Base-by-base conservation (phyloP, 306 rosid species). In the Prunus kanzakura region DNA sequence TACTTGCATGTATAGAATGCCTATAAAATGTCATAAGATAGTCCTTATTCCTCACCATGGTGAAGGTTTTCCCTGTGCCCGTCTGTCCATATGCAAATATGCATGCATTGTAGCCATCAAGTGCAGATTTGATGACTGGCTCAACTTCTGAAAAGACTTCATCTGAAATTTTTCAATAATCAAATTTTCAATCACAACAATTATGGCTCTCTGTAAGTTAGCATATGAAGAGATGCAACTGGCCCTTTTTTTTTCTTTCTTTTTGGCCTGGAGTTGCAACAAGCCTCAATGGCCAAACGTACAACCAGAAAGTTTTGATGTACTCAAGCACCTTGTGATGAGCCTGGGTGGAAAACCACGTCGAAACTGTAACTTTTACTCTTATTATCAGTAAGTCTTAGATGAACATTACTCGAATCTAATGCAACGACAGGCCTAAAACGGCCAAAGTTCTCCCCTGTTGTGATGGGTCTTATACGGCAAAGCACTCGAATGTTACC, bases 11-110 rank as follows among this genome's bases (percentile, higher is more conserved):
- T 57, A 63, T 63, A 43, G 50, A 61, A 70, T 15, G 50, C 57
- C 73, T 30, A 46, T 54, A 35, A 16, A 63, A 16, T 43, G 6
- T 49, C 56, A 19, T 43, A 15, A 41, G 58, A 35, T 13, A 32
- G 29, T 18, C 38, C 27, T 77, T 8, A 58, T 25, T 78, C 6
- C 86, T 71, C 69, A 83, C 86, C 86, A 83, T 83, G 70, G 83
- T 79, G 49, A 79, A 83, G 79, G 81, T 83, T 80, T 83, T 83
- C 18, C 86, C 86, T 14, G 86, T 83, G 61, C 83, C 86, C 27
- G 86, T 83, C 83, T 83, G 86, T 46, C 86, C 86, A 67, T 75
- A 79, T 35, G 86, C 86, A 69, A 83, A 83, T 49, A 83, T 75
- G 81, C 86, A 83, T 32, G 86, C 81, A 3, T 83, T 79, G 80